These are phyloP conservation scores for Cercophora newfieldiana DNA, from an alignment of 495 filamentous ascomycete genomes.

Conservation along the genomic window DNA sequence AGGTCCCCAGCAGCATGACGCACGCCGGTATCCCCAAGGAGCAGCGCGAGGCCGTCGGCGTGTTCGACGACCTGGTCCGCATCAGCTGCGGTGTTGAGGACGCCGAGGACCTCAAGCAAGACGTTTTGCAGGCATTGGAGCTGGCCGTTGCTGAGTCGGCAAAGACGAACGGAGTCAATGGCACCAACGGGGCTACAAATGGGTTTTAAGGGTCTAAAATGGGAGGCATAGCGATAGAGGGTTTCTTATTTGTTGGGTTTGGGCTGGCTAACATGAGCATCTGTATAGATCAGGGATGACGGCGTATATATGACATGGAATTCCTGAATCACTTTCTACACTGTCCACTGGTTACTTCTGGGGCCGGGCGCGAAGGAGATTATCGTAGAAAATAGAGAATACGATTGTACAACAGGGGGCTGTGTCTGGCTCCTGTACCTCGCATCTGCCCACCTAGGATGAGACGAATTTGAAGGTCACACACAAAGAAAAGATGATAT, in stretches of 20 bases:
- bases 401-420: no score
- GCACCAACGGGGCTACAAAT: conserved; percentile 16
- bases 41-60: conserved; percentile 85
- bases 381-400: no score
- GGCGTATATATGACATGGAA: background rate
- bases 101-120: conserved; percentile 74
- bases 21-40: conserved; percentile 91
- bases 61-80: conserved; percentile 95
- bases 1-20: conserved; percentile 93
- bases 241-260: background rate
- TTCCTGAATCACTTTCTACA: no score
- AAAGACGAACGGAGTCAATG: conserved; percentile 30
- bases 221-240: background rate
- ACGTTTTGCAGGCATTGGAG: conserved; percentile 85
- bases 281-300: background rate
- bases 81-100: conserved; percentile 95
- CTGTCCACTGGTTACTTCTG: no score
- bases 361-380: background rate
- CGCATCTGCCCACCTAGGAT: no score
- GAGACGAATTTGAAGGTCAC: no score
- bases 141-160: conserved; percentile 61
- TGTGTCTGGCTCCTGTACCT: no score
- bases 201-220: background rate
- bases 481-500: background rate
- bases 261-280: background rate